Conservation (phyloP, 2,329 filamentous ascomycete species). For the Colletotrichum theobromicola region DNA sequence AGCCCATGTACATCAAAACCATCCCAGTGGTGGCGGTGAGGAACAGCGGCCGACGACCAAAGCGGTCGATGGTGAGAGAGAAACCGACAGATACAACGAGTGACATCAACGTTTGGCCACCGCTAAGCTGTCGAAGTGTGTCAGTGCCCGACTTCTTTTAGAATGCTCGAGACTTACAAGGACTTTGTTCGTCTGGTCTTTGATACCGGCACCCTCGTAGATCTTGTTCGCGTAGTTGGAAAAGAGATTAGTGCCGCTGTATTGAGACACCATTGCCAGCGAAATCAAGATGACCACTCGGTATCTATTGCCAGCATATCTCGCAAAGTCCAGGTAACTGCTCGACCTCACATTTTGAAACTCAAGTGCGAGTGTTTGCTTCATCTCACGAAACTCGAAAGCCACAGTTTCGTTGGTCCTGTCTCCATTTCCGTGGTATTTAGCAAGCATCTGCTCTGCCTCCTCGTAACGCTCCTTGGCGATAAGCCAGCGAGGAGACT, state of each 20-base stretch:
- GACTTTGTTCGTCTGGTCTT: not conserved
- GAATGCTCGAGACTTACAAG: not conserved
- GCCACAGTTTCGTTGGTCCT: constrained; percentile 27
- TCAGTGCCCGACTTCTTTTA: not conserved
- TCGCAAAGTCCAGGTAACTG: not conserved
- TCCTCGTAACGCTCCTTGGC: constrained; percentile 33
- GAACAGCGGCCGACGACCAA: not conserved
- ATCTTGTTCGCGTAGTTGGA: not conserved
- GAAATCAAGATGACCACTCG: not conserved
- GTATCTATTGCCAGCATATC: not conserved
- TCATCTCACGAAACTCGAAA: not conserved
- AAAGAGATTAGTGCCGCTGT: not conserved
- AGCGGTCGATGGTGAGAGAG: not conserved
- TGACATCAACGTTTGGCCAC: not conserved
- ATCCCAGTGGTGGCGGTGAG: not conserved
- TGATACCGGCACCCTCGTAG: not conserved
- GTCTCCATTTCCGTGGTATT: constrained; percentile 57
- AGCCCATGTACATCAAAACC: not conserved
- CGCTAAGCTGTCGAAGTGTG: not conserved
- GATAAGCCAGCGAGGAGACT: constrained; percentile 37
- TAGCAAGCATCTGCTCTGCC: constrained; percentile 31
- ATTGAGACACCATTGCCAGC: not conserved
- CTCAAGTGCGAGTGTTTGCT: not conserved
- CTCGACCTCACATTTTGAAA: not conserved
- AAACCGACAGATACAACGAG: not conserved